Evolutionary conservation across 768 basidiomycete genomes (phyloP).

Genomic region (Mycena galopus): DNA sequence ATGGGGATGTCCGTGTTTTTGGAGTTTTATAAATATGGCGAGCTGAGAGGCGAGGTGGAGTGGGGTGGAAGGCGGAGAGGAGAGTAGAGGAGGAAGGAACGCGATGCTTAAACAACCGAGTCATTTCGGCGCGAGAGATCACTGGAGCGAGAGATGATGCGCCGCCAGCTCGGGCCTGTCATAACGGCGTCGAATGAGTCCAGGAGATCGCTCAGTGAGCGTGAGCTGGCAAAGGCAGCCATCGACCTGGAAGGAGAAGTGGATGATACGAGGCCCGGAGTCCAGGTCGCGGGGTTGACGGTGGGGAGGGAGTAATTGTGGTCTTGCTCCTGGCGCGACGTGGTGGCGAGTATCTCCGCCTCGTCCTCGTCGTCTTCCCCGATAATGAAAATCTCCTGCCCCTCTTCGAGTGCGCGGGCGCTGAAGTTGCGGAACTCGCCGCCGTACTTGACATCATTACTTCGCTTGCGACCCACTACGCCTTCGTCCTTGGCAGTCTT

Average conservation of each 20-base stretch:
- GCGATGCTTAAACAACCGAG: constrained; percentile 2
- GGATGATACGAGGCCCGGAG: constrained; percentile 16
- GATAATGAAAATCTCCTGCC: not conserved
- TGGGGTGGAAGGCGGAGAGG: no score
- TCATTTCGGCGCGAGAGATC: constrained; percentile 18
- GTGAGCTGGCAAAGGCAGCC: constrained; percentile 21
- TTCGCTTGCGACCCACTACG: not conserved
- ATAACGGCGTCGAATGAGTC: constrained; percentile 18
- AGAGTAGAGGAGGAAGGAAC: no score
- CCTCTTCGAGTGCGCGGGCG: constrained; percentile 12
- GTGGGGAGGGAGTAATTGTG: not conserved
- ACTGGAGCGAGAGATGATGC: constrained; percentile 19
- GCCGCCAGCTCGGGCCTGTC: constrained; percentile 8
- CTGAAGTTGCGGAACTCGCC: constrained; percentile 9
- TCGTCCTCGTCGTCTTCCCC: not conserved
- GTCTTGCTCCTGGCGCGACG: not conserved
- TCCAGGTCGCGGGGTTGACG: no score
- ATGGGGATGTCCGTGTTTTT: not conserved
- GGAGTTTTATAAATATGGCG: not conserved
- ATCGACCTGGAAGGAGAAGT: constrained; percentile 29
- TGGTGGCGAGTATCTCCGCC: not conserved
- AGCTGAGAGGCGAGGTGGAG: not conserved
- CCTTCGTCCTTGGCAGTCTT: no score
- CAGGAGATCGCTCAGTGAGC: constrained; percentile 24
- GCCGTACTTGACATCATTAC: not conserved